Conservation (phyloP, 2,329 filamentous ascomycete genomes). For the Elsinoe arachidis region DNA sequence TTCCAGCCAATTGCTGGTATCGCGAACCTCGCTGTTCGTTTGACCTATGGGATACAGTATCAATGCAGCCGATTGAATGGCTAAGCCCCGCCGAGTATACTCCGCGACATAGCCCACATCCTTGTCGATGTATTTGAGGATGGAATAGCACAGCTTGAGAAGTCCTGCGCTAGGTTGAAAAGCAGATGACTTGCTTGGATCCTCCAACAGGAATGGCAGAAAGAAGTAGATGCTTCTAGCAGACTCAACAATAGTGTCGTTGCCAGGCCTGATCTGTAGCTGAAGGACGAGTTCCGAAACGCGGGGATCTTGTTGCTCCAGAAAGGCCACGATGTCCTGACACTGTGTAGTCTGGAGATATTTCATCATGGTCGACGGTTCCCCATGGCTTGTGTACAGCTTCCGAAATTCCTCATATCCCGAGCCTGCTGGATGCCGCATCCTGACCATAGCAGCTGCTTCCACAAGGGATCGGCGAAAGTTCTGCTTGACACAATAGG, state of each 20-base stretch:
- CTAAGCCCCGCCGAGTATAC: conserved; percentile 29
- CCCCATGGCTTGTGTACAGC: conserved; percentile 12
- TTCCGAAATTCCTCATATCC: conserved; percentile 24
- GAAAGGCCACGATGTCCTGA: background rate
- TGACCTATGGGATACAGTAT: background rate
- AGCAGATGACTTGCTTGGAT: conserved; percentile 34
- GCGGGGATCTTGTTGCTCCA: conserved; percentile 34
- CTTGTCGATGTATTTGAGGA: conserved; percentile 21
- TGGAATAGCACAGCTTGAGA: conserved; percentile 32
- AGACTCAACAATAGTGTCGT: background rate
- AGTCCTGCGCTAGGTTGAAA: conserved; percentile 33
- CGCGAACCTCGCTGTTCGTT: background rate
- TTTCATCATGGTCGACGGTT: conserved; percentile 17
- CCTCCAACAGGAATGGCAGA: conserved; percentile 53
- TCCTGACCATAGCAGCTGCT: conserved; percentile 22
- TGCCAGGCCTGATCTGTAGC: conserved; percentile 24
- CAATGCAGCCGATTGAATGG: conserved; percentile 17
- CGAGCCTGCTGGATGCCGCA: conserved; percentile 16
- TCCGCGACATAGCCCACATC: conserved; percentile 27
- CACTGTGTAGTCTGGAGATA: background rate
- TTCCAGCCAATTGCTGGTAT: background rate
- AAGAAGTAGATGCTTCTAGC: conserved; percentile 43
- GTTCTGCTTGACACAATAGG: conserved; percentile 32
- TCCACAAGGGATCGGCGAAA: conserved; percentile 25
- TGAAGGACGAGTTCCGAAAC: conserved; percentile 45